Evolutionary conservation across 140 eudicot species (phyloP).

Genomic region (Bidens hawaiensis): DNA sequence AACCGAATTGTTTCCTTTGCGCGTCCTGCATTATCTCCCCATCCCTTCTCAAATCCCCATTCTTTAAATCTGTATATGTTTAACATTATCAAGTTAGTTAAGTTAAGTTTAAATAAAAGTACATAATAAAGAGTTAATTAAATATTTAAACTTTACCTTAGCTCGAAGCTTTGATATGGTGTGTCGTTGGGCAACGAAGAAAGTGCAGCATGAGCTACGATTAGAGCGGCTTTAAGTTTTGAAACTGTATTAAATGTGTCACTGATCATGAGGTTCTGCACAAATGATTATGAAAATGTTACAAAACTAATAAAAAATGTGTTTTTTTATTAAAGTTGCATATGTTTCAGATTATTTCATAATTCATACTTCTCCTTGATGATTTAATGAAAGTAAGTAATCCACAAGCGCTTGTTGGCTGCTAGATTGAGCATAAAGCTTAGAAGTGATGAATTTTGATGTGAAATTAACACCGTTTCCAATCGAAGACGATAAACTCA

Average conservation of each 20-base stretch:
- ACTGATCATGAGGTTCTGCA: slow-evolving; percentile 89
- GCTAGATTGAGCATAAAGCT: slow-evolving; percentile 39
- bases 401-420: slow-evolving; percentile 76
- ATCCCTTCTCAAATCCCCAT: slow-evolving; percentile 99
- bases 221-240: slow-evolving; percentile 75
- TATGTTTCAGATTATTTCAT: background rate
- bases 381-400: slow-evolving; percentile 66
- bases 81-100: background rate
- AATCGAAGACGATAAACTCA: slow-evolving; percentile 75
- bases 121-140: background rate
- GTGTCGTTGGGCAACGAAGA: slow-evolving; percentile 64
- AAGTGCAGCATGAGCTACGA: slow-evolving; percentile 76
- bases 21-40: slow-evolving; percentile 88
- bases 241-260: slow-evolving; percentile 70
- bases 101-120: background rate
- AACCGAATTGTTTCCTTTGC: slow-evolving; percentile 63
- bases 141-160: slow-evolving; percentile 37
- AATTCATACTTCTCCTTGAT: slow-evolving; percentile 86
- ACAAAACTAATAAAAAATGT: background rate
- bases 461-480: slow-evolving; percentile 71
- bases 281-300: background rate
- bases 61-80: slow-evolving; percentile 61
- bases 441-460: slow-evolving; percentile 74
- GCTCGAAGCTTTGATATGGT: slow-evolving; percentile 72
- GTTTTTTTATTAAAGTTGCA: background rate